Percentiles rank a stretch among this genome's conserved stretches.
phyloP scores from a whole-genome alignment of 768 basidiomycete species.

The Aureoboletus auriporus region DNA sequence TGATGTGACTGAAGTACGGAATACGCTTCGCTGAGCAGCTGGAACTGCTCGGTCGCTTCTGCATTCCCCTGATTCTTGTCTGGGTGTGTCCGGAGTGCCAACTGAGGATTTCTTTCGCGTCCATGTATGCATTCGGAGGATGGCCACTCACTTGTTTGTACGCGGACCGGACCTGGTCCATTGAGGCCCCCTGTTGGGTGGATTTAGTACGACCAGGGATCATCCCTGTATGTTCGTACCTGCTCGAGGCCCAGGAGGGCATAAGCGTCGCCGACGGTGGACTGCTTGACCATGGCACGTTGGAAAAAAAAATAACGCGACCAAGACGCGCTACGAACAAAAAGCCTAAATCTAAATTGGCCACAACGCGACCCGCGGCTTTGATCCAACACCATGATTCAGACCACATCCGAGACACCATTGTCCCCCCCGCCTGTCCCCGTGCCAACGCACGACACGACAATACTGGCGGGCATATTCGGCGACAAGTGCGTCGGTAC shows the following conservation, averaged over 20 bases:
- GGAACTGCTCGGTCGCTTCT: slow-evolving; percentile 66
- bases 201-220: slow-evolving; percentile 3
- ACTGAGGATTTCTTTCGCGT: slow-evolving; percentile 29
- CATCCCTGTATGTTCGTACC: slow-evolving; percentile 29
- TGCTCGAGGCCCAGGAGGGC: slow-evolving; percentile 48
- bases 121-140: neutral
- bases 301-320: slow-evolving; percentile 22
- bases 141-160: slow-evolving; percentile 58
- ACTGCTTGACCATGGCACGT: slow-evolving; percentile 33
- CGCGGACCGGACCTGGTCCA: slow-evolving; percentile 61
- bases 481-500: slow-evolving; percentile 63
- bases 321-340: slow-evolving; percentile 19
- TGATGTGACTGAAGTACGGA: slow-evolving; percentile 54
- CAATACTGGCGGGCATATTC: slow-evolving; percentile 37
- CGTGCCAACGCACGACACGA: slow-evolving; percentile 5
- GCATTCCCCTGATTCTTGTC: slow-evolving; percentile 71
- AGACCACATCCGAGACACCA: neutral
- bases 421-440: too few species aligned
- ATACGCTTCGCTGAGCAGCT: slow-evolving; percentile 67
- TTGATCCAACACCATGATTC: slow-evolving; percentile 11
- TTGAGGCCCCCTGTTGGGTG: slow-evolving; percentile 46
- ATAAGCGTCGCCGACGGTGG: slow-evolving; percentile 37
- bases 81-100: slow-evolving; percentile 67
- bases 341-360: slow-evolving; percentile 8
- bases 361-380: slow-evolving; percentile 1